Evolutionary conservation across 2,329 filamentous ascomycete species (phyloP), one percentile per base, ranked within the genome.

Genomic region (Sclerotinia minor): DNA sequence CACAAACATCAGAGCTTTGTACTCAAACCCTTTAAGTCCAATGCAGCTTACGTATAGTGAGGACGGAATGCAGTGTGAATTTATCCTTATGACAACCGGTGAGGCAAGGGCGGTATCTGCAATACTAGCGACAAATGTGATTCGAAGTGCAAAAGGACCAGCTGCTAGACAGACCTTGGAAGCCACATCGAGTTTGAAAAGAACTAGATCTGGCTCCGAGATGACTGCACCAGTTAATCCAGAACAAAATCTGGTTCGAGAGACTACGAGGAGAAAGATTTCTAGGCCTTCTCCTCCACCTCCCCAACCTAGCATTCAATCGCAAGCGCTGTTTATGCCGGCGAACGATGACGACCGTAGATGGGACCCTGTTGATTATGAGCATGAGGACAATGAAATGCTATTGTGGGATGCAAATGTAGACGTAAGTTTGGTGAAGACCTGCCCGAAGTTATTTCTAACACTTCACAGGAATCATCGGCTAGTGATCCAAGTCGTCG

Each of bases 1-100:
- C 64, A 87, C 86, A n/a, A 83, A 85, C 57, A 81, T 94, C 19
- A 85, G 83, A 21, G 89, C 90, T 17, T 82, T 83, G 65, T 94
- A 93, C 78, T 93, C 91, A 2, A 81, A 85, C 35, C 90, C 91
- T 5, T 86, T 86, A 21, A 85, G 86, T 21, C 91, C 91, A 1
- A 84, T 94, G 75, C 89, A 92, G 74, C 83, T 94, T 69, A 86
- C 83, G 55, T 94, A 94, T 74, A 83, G 84, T 32, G 84, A 85
- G 53, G 87, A 89, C 68, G 90, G 88, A 45, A 82, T 94, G 44
- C 79, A 85, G 49, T 92, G 88, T 77, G 89, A 94, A 71, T 94
- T 93, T 73, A 89, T 92, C 54, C 83, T 94, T 69, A 94, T 93
- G 90, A 94, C 91, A 0, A 87, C 90, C 11, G 91, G 91, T 19